Conservation (phyloP, 2,329 filamentous ascomycete genomes). For the Tolypocladium pustulatum region DNA sequence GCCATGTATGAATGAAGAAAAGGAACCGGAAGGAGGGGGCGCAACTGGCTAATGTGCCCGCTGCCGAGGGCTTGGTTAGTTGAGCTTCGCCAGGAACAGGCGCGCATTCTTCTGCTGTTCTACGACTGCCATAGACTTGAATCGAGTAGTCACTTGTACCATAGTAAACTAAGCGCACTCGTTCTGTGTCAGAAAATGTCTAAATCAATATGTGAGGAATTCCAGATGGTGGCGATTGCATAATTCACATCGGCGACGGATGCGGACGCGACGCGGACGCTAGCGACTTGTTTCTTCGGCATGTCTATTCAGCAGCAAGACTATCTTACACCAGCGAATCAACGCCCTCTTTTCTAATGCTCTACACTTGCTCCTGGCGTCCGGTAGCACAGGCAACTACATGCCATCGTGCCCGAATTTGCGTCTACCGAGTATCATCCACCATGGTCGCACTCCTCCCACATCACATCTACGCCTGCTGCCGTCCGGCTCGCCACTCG, state of each 20-base stretch:
- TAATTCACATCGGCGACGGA: not conserved
- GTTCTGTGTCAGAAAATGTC: not conserved
- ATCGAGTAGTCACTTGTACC: constrained; percentile 24
- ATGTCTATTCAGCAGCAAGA: not conserved
- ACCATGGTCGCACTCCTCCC: not conserved
- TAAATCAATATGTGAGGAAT: not conserved
- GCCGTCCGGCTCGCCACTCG: constrained; percentile 31
- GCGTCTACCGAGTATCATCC: not conserved
- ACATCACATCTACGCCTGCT: constrained; percentile 5
- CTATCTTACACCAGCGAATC: not conserved
- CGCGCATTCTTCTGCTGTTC: constrained; percentile 9
- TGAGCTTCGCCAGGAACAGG: constrained; percentile 6
- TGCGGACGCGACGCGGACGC: not conserved
- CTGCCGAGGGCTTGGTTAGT: constrained; percentile 3
- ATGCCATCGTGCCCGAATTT: not conserved
- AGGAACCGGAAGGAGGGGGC: not conserved
- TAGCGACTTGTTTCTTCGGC: not conserved
- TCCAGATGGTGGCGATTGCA: too few relatives aligned
- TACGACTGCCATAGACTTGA: constrained; percentile 22
- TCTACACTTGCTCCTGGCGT: not conserved
- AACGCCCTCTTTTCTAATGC: not conserved
- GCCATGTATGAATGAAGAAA: constrained; percentile 1
- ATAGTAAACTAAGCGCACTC: constrained; percentile 13
- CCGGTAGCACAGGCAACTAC: not conserved
- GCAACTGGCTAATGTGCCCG: constrained; percentile 1